Conservation (phyloP, 176 grass and related monocot species). For the Echinochloa phyllopogon region DNA sequence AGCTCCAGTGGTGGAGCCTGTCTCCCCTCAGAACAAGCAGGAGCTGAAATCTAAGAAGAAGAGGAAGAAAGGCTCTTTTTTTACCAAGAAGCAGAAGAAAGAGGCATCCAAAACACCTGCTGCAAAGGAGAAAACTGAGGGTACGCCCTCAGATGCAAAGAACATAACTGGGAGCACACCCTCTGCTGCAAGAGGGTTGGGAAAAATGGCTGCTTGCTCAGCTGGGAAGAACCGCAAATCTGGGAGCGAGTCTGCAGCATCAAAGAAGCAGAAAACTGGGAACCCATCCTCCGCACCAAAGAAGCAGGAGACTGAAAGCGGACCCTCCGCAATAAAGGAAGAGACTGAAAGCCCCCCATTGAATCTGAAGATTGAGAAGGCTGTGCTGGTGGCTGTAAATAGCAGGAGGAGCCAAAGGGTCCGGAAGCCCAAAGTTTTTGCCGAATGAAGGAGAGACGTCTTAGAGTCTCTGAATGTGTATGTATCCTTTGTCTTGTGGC, state of each 20-base stretch:
- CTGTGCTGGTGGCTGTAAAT: conserved; percentile 53
- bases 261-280: conserved; percentile 12
- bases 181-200: not conserved
- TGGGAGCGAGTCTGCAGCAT: not conserved
- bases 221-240: conserved; percentile 26
- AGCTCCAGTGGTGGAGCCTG: not conserved
- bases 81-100: conserved; percentile 32
- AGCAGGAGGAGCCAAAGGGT: conserved; percentile 60
- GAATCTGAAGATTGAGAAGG: conserved; percentile 45
- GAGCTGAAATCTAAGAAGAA: conserved; percentile 23
- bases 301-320: conserved; percentile 13
- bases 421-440: conserved; percentile 56
- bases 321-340: not conserved
- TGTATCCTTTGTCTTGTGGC: conserved; percentile 6
- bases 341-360: not conserved
- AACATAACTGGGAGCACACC: not conserved
- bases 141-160: not conserved
- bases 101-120: not conserved
- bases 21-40: conserved; percentile 41
- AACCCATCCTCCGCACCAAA: conserved; percentile 7
- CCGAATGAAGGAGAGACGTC: conserved; percentile 20
- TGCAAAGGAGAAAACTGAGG: conserved; percentile 35
- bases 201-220: not conserved
- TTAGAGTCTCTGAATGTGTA: conserved; percentile 10
- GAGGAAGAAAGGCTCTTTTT: not conserved